Percentiles rank a stretch among this genome's conserved stretches.
Conservation (phyloP, 2,329 filamentous ascomycete species). For the Apiospora hydei region DNA sequence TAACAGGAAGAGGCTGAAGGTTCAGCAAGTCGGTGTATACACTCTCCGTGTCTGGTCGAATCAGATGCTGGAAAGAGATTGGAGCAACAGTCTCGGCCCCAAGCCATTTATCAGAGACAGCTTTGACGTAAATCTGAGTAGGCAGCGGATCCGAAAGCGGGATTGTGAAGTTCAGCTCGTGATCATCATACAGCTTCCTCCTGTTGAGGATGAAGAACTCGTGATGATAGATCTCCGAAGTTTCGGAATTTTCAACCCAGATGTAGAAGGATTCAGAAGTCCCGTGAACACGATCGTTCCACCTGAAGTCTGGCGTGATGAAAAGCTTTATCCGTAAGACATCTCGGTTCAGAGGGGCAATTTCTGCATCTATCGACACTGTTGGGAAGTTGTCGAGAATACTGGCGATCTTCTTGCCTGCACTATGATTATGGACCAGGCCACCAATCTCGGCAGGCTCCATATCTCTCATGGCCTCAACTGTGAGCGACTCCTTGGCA, state of each 20-base stretch:
- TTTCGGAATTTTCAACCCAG: slow-evolving; percentile 99
- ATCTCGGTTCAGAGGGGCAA: slow-evolving; percentile 92
- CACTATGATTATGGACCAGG: slow-evolving; percentile 88
- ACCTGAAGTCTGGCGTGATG: slow-evolving; percentile 87
- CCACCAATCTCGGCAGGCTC: slow-evolving; percentile 87
- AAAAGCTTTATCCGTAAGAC: slow-evolving; percentile 90
- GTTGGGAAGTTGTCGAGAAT: slow-evolving; percentile 93
- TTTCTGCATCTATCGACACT: slow-evolving; percentile 88
- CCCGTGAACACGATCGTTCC: slow-evolving; percentile 94
- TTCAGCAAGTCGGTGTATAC: slow-evolving; percentile 95
- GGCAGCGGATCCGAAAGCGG: slow-evolving; percentile 92
- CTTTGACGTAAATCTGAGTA: slow-evolving; percentile 93
- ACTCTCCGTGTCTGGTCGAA: slow-evolving; percentile 95
- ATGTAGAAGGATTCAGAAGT: slow-evolving; percentile 97
- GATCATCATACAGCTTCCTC: slow-evolving; percentile 91
- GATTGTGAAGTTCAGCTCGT: slow-evolving; percentile 97
- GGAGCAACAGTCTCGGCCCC: slow-evolving; percentile 95
- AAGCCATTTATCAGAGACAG: slow-evolving; percentile 94
- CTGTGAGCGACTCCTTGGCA: slow-evolving; percentile 75
- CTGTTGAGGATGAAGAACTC: slow-evolving; percentile 94
- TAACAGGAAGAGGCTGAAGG: slow-evolving; percentile 86
- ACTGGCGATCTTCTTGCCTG: slow-evolving; percentile 82
- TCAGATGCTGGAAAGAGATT: slow-evolving; percentile 96
- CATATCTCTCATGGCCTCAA: slow-evolving; percentile 92
- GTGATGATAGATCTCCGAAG: slow-evolving; percentile 96